Conservation (phyloP, 2,329 filamentous ascomycete genomes). For the Lachnellula occidentalis region DNA sequence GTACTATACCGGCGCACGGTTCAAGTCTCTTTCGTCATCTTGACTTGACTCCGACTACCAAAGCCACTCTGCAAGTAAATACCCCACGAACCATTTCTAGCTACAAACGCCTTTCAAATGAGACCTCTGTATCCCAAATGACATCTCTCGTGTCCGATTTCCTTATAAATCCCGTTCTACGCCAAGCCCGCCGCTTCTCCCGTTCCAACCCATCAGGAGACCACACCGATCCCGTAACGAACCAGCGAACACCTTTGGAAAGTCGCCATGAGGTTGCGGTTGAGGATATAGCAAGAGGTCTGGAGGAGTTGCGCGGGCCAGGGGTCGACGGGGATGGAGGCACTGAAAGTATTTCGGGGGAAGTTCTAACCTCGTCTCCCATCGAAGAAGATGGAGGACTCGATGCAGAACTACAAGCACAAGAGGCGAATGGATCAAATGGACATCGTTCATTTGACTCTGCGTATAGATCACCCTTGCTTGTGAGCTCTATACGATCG, state of each 20-base stretch:
- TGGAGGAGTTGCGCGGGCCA: conserved; percentile 9
- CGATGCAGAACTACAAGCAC: conserved; percentile 18
- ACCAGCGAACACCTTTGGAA: conserved; percentile 9
- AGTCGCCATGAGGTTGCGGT: conserved; percentile 20
- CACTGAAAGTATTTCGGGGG: conserved; percentile 12
- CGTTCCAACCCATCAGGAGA: conserved; percentile 32
- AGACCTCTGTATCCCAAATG: conserved; percentile 39
- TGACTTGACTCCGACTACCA: neutral
- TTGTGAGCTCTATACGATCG: conserved; percentile 16
- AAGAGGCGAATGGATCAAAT: conserved; percentile 10
- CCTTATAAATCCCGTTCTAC: conserved; percentile 60
- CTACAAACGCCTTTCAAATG: conserved; percentile 9
- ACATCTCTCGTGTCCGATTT: conserved; percentile 59
- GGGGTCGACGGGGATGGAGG: neutral
- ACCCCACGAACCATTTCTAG: neutral
- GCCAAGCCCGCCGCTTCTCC: conserved; percentile 61
- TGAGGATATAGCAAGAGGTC: conserved; percentile 22
- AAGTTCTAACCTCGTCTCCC: conserved; percentile 19
- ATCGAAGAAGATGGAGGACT: conserved; percentile 23
- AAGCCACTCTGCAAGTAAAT: neutral
- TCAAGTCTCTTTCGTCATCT: neutral
- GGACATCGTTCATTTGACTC: conserved; percentile 3
- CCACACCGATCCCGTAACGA: conserved; percentile 31
- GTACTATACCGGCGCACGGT: no score
- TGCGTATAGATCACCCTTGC: conserved; percentile 9